Evolutionary conservation across 1,284 basidiomycete genomes (phyloP), one percentile per base, ranked within the genome.

Genomic region (Anthracocystis panici-leucophaei): DNA sequence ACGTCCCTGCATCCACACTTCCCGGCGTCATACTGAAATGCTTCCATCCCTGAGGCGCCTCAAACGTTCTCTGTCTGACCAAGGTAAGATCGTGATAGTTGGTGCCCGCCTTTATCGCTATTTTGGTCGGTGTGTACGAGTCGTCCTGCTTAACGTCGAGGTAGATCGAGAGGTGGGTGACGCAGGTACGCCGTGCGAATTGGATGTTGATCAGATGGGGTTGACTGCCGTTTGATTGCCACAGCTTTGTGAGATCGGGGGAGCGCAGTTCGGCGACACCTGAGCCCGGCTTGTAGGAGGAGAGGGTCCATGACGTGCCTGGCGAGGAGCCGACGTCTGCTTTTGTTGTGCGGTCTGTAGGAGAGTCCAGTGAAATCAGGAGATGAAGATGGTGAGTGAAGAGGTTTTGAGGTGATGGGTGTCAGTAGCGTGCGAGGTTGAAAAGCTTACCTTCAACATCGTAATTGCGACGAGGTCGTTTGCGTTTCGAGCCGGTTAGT

Each of bases 221-320:
- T 82, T 98, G 97, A 0, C 94, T 93, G 0, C 97, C 97, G 84
- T 99, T 97, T 84, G 86, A 98, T 95, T 99, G 97, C 97, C 97
- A 99, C 80, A 98, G 95, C 0, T 95, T 97, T 45, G 93, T 91
- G 44, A 93, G 91, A 82, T 97, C 92, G 23, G 90, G 89, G 80
- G 98, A 95, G 16, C 91, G 89, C 54, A 99, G 88, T 86, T 95
- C 95, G 80, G 95, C 93, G 18, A 95, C 91, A 6, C 96, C 95
- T 82, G 96, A 97, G 1, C 95, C 95, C 75, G 95, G 96, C 86
- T 99, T 99, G 87, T 91, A 94, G 0, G 93, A 95, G 20, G 95
- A 97, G 9, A 99, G 94, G n/a, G 92, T 92, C 97, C 97, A 99
- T 74, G 92, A 91, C 23, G 93, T 95, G 31, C 82, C 83, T 4